Conservation (phyloP, 1,284 basidiomycete genomes). For the Boletus semigastroideus region DNA sequence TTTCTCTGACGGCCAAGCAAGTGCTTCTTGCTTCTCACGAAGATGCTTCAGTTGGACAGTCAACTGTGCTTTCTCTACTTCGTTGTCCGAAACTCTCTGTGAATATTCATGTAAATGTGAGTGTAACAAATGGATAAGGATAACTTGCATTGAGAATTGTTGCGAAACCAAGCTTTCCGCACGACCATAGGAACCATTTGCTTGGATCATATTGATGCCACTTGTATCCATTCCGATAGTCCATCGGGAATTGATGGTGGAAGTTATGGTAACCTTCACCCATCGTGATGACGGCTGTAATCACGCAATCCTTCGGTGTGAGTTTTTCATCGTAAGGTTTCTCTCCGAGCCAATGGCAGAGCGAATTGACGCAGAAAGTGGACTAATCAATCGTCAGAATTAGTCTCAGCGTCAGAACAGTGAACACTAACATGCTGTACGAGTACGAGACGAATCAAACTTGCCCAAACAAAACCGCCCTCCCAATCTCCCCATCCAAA, state of each 20-base stretch:
- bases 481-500: slow-evolving; percentile 77
- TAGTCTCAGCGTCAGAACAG: not conserved
- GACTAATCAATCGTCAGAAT: slow-evolving; percentile 45
- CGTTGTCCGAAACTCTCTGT: slow-evolving; percentile 81
- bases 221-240: slow-evolving; percentile 87
- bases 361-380: slow-evolving; percentile 91
- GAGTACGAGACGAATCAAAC: slow-evolving; percentile 73
- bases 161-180: slow-evolving; percentile 67
- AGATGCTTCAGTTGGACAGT: slow-evolving; percentile 88
- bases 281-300: slow-evolving; percentile 84
- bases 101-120: not conserved
- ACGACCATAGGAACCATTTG: slow-evolving; percentile 84
- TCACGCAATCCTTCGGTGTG: slow-evolving; percentile 78
- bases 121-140: not conserved
- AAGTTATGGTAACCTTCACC: slow-evolving; percentile 97
- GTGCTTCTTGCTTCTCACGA: slow-evolving; percentile 61
- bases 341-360: slow-evolving; percentile 90
- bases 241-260: slow-evolving; percentile 90
- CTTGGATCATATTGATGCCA: slow-evolving; percentile 88
- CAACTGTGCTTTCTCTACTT: slow-evolving; percentile 84
- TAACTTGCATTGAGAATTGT: slow-evolving; percentile 69
- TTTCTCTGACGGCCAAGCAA: slow-evolving; percentile 72
- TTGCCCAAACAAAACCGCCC: slow-evolving; percentile 83
- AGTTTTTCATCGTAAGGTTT: slow-evolving; percentile 91
- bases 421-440: slow-evolving; percentile 75